phyloP scores from a whole-genome alignment of 345 rosid genomes.

The Lumnitzera racemosa region DNA sequence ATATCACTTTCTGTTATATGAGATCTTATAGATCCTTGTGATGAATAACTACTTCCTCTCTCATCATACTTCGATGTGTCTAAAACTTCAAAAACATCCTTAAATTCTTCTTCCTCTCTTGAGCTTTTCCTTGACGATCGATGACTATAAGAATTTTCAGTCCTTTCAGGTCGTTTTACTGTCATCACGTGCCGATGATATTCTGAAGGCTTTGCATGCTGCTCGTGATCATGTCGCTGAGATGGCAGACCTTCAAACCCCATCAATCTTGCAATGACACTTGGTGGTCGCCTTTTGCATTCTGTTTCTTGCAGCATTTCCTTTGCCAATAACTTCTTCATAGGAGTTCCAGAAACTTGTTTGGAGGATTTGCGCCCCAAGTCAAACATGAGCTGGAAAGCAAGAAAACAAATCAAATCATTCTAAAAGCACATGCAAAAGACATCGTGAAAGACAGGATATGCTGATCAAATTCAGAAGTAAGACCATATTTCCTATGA shows the following conservation, averaged over 20 bases:
- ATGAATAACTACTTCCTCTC: constrained; percentile 21
- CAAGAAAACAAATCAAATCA: constrained; percentile 16
- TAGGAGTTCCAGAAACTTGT: constrained; percentile 39
- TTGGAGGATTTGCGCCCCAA: constrained; percentile 29
- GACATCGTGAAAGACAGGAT: constrained; percentile 8
- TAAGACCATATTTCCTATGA: constrained; percentile 6
- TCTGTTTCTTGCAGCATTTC: constrained; percentile 78
- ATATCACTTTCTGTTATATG: constrained; percentile 58
- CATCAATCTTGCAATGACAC: constrained; percentile 88
- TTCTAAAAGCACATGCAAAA: constrained; percentile 1
- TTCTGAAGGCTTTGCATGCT: constrained; percentile 32
- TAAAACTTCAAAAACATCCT: constrained; percentile 91
- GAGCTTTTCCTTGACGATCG: constrained; percentile 60
- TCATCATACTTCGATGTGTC: constrained; percentile 45
- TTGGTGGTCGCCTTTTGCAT: constrained; percentile 61
- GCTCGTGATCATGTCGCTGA: constrained; percentile 37
- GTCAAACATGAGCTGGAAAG: constrained; percentile 34
- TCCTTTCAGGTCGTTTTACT: constrained; percentile 29
- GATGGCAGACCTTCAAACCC: constrained; percentile 87
- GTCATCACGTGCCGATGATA: constrained; percentile 19
- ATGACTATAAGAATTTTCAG: constrained; percentile 29
- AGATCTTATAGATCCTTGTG: constrained; percentile 22
- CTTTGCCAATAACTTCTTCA: constrained; percentile 67
- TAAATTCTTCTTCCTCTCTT: constrained; percentile 73
- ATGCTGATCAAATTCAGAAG: neutral